These are phyloP conservation scores for Anacardium occidentale DNA, from an alignment of 345 rosid species.

Conservation along the genomic window DNA sequence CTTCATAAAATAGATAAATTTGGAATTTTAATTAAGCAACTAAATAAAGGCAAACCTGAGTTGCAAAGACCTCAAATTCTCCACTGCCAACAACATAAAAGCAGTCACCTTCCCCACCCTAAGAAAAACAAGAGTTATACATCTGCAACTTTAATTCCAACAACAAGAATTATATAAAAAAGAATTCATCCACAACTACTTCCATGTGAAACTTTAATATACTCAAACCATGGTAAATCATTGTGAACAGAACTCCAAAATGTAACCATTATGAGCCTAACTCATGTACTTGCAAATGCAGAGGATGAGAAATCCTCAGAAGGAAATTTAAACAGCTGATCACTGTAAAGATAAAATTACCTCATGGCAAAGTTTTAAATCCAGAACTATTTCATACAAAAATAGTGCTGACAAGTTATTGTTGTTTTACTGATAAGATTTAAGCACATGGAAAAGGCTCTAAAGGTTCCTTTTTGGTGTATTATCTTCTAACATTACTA, in stretches of 20 bases:
- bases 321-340: background rate
- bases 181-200: background rate
- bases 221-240: constrained; percentile 6
- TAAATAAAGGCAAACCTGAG: constrained; percentile 61
- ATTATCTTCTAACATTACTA: background rate
- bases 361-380: background rate
- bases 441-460: background rate
- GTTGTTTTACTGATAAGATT: background rate
- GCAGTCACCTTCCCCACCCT: constrained; percentile 99
- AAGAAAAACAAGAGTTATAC: constrained; percentile 27
- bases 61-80: constrained; percentile 92
- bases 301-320: background rate
- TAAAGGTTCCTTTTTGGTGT: background rate
- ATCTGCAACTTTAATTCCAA: constrained; percentile 10
- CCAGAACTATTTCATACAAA: background rate
- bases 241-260: constrained; percentile 9
- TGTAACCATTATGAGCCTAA: background rate
- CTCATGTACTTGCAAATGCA: background rate
- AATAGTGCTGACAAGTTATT: background rate
- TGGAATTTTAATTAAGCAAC: background rate
- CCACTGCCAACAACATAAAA: constrained; percentile 97
- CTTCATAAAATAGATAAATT: background rate
- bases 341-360: background rate
- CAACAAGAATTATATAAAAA: constrained; percentile 7
- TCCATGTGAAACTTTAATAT: constrained; percentile 1